Conservation (phyloP, 2,329 filamentous ascomycete species). For the Hysterium pulicare region DNA sequence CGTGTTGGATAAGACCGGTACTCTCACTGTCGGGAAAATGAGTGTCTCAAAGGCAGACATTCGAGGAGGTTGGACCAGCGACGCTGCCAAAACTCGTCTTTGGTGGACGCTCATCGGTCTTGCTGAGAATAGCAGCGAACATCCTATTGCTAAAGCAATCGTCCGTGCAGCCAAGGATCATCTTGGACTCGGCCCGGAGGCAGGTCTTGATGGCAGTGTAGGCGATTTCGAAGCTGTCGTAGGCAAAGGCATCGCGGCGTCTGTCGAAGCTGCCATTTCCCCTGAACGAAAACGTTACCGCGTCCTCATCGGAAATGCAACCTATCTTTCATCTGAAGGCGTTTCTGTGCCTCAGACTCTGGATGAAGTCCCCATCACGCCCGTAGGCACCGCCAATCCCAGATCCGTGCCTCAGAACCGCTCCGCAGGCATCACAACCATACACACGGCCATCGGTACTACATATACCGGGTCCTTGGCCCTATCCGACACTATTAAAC, state of each 20-base stretch:
- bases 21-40: conserved; percentile 93
- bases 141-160: conserved; percentile 91
- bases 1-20: conserved; percentile 94
- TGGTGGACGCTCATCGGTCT: conserved; percentile 98
- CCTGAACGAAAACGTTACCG: conserved; percentile 69
- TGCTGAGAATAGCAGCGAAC: conserved; percentile 93
- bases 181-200: conserved; percentile 69
- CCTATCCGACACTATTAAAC: conserved; percentile 87
- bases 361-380: conserved; percentile 51
- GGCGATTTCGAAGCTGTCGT: conserved; percentile 81
- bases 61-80: conserved; percentile 65
- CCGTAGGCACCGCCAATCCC: conserved; percentile 23
- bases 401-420: conserved; percentile 38
- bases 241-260: conserved; percentile 79
- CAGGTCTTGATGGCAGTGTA: conserved; percentile 74
- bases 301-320: conserved; percentile 79
- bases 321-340: conserved; percentile 69
- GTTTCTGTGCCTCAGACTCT: conserved; percentile 57
- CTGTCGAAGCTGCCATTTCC: conserved; percentile 70
- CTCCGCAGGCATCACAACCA: conserved; percentile 73
- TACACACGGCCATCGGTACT: conserved; percentile 84
- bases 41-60: conserved; percentile 73
- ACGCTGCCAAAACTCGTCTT: conserved; percentile 65
- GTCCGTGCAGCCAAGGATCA: conserved; percentile 70
- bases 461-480: conserved; percentile 77